phyloP scores from a whole-genome alignment of 2,329 filamentous ascomycete genomes.

The Penicillium brevicompactum region DNA sequence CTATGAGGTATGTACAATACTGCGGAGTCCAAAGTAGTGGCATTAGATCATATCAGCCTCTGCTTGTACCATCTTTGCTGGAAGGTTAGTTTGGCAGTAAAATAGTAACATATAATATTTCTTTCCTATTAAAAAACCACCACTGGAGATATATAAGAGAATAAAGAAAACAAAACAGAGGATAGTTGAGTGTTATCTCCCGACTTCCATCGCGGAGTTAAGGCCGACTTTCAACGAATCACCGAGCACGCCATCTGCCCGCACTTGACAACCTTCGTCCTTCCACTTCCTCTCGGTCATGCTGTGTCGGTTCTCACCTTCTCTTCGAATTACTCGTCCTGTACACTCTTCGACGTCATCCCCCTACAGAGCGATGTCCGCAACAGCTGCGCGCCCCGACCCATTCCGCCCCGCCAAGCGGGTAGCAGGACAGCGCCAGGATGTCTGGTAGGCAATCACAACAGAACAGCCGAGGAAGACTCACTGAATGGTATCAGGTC shows the following conservation, averaged over 20 bases:
- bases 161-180: too few relatives aligned
- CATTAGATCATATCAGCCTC: too few relatives aligned
- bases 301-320: constrained; percentile 4
- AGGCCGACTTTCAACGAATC: neutral
- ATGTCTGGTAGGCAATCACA: constrained; percentile 48
- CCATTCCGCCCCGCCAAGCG: constrained; percentile 50
- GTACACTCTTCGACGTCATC: constrained; percentile 15
- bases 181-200: too few relatives aligned
- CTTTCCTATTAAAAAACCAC: too few relatives aligned
- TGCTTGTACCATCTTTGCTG: too few relatives aligned
- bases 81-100: too few relatives aligned
- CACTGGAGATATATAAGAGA: too few relatives aligned
- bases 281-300: constrained; percentile 13
- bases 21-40: too few relatives aligned
- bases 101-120: too few relatives aligned
- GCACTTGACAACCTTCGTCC: constrained; percentile 3
- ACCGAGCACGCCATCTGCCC: constrained; percentile 24
- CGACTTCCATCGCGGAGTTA: too few relatives aligned
- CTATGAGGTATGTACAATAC: too few relatives aligned
- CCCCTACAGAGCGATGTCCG: constrained; percentile 41
- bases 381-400: constrained; percentile 39
- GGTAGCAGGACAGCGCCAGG: constrained; percentile 53
- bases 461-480: neutral
- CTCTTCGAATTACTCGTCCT: constrained; percentile 3
- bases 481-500: constrained; percentile 48